Conservation (phyloP, 257 asterid genomes). For the Rhazya stricta region DNA sequence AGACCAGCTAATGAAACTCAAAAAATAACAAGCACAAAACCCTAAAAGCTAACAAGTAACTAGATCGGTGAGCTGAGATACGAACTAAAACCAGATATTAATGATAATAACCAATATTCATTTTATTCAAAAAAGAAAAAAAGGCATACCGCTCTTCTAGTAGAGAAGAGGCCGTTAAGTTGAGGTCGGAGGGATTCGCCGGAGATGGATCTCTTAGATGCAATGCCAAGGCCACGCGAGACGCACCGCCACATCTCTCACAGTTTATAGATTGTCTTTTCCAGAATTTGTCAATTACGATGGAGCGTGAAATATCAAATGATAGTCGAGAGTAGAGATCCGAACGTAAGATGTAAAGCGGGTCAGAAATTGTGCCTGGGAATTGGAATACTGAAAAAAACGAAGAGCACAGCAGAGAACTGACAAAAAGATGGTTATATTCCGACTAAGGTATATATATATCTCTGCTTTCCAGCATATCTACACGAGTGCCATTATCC, state of each 20-base stretch:
- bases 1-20: not conserved
- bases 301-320: not conserved
- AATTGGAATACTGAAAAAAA: not conserved
- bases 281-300: not conserved
- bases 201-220: constrained; percentile 47
- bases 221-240: constrained; percentile 69
- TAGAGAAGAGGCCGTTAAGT: constrained; percentile 48
- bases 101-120: not conserved
- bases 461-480: not conserved
- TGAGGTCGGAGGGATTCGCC: constrained; percentile 39
- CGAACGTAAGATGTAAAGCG: not conserved
- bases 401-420: not conserved
- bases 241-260: constrained; percentile 90
- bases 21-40: not conserved
- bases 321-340: constrained; percentile 1
- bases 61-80: not conserved
- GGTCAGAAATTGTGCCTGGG: not conserved
- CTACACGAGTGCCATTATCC: not conserved
- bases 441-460: no score
- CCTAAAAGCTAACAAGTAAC: not conserved
- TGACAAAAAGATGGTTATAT: not conserved
- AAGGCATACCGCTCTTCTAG: constrained; percentile 41
- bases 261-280: not conserved
- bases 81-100: not conserved
- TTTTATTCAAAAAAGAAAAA: not conserved